These are phyloP conservation scores for Phallus indusiatus DNA, from an alignment of 768 basidiomycete genomes.

Conservation along the genomic window DNA sequence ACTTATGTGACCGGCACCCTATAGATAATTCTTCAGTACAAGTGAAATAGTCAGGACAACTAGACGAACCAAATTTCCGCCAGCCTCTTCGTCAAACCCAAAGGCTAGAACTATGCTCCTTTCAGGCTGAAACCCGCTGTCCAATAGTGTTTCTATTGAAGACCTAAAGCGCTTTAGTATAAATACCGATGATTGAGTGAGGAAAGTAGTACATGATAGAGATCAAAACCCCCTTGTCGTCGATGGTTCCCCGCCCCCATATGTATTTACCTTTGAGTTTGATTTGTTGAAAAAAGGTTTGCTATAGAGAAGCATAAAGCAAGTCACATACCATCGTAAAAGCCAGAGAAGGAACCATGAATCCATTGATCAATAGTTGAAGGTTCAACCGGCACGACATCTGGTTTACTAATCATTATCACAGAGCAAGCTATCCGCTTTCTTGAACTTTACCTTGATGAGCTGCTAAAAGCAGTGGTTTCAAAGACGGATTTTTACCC, in stretches of 20 bases:
- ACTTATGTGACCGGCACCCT: slow-evolving; percentile 37
- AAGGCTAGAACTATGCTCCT: slow-evolving; percentile 54
- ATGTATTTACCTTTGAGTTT: slow-evolving; percentile 38
- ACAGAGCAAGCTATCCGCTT: not conserved
- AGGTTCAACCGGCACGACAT: slow-evolving; percentile 60
- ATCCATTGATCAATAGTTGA: slow-evolving; percentile 48
- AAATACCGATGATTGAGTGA: not conserved
- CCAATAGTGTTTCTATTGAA: slow-evolving; percentile 55
- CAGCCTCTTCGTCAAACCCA: slow-evolving; percentile 72
- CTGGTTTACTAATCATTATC: slow-evolving; percentile 21
- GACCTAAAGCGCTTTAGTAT: slow-evolving; percentile 22
- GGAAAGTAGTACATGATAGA: slow-evolving; percentile 42
- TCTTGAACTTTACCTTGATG: slow-evolving; percentile 41
- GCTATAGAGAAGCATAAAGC: not conserved
- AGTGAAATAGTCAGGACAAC: slow-evolving; percentile 5
- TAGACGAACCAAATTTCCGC: slow-evolving; percentile 36
- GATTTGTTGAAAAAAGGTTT: slow-evolving; percentile 4
- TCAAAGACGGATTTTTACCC: slow-evolving; percentile 48
- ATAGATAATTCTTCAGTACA: not conserved
- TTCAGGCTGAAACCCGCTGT: slow-evolving; percentile 53
- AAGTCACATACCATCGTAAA: slow-evolving; percentile 37
- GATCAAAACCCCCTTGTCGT: slow-evolving; percentile 71
- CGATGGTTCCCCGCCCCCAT: slow-evolving; percentile 68
- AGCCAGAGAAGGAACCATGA: slow-evolving; percentile 53
- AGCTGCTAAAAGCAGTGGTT: slow-evolving; percentile 57